Evolutionary conservation across 805 yeast species (phyloP).

Genomic region (Lipomyces kockii): DNA sequence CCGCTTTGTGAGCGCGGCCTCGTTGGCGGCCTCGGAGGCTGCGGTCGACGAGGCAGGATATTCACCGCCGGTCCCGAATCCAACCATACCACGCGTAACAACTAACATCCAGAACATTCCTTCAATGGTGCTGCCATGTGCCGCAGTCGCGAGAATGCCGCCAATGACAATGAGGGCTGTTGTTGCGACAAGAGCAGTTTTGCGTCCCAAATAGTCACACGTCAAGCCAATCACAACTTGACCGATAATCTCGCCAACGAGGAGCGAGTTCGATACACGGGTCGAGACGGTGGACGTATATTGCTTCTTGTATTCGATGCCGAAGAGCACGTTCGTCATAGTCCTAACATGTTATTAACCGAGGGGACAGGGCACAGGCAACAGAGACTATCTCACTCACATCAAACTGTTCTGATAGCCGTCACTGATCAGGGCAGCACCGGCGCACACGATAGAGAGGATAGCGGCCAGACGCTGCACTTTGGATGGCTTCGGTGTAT

Average conservation of each 20-base stretch:
- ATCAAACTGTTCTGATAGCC: conserved; percentile 77
- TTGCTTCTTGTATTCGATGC: conserved; percentile 52
- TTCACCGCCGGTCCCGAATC: conserved; percentile 81
- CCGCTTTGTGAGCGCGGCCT: conserved; percentile 57
- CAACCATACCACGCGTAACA: conserved; percentile 74
- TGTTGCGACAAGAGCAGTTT: conserved; percentile 66
- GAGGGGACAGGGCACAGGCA: neutral
- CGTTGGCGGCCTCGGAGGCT: conserved; percentile 76
- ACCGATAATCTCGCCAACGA: conserved; percentile 73
- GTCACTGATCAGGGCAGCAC: conserved; percentile 76
- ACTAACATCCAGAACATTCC: conserved; percentile 81
- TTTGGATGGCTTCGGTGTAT: conserved; percentile 19
- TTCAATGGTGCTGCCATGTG: conserved; percentile 61
- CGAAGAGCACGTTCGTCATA: conserved; percentile 64
- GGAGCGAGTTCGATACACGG: conserved; percentile 68
- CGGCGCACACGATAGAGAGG: conserved; percentile 63
- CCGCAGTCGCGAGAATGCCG: conserved; percentile 67
- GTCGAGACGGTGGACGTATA: conserved; percentile 58
- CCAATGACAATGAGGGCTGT: conserved; percentile 67
- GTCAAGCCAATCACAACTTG: conserved; percentile 63
- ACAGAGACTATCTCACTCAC: conserved; percentile 39
- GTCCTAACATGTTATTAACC: conserved; percentile 43
- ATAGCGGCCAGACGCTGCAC: conserved; percentile 23
- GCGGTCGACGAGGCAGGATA: conserved; percentile 71
- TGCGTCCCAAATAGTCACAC: conserved; percentile 33